Conservation (phyloP, 176 grass and related monocot species). For the Bothriochloa decipiens region DNA sequence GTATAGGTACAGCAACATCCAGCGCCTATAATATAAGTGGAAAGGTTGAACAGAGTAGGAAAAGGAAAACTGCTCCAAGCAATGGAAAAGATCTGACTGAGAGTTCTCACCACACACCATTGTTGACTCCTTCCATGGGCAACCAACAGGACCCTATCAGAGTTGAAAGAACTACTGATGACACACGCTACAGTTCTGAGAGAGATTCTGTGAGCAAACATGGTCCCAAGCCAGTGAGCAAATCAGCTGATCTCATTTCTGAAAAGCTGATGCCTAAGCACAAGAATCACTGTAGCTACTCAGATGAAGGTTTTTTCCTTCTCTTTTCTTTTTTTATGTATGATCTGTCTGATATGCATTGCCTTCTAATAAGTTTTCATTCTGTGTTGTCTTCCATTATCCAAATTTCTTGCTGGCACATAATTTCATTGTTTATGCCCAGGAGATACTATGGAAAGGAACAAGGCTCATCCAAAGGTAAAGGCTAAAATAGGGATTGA, state of each 20-base stretch:
- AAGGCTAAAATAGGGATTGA: constrained; percentile 53
- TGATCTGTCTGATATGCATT: constrained; percentile 22
- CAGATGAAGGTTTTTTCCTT: constrained; percentile 56
- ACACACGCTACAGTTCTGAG: constrained; percentile 20
- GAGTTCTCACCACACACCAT: constrained; percentile 34
- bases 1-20: constrained; percentile 8
- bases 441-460: background rate
- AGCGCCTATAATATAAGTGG: constrained; percentile 37
- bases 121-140: constrained; percentile 25
- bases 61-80: constrained; percentile 51
- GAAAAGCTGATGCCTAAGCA: constrained; percentile 38
- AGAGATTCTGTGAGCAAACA: constrained; percentile 48
- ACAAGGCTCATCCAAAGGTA: background rate
- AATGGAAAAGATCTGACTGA: constrained; percentile 12
- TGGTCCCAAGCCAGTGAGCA: constrained; percentile 31
- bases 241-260: constrained; percentile 41
- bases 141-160: constrained; percentile 31
- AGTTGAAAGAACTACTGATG: constrained; percentile 44
- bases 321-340: background rate
- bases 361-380: constrained; percentile 19
- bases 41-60: constrained; percentile 34
- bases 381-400: constrained; percentile 23
- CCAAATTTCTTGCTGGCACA: constrained; percentile 30
- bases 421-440: constrained; percentile 34
- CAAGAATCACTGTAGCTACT: constrained; percentile 52